Evolutionary conservation across 1,284 basidiomycete genomes (phyloP), one percentile per base, ranked within the genome.

Genomic region (Fomes fomentarius): DNA sequence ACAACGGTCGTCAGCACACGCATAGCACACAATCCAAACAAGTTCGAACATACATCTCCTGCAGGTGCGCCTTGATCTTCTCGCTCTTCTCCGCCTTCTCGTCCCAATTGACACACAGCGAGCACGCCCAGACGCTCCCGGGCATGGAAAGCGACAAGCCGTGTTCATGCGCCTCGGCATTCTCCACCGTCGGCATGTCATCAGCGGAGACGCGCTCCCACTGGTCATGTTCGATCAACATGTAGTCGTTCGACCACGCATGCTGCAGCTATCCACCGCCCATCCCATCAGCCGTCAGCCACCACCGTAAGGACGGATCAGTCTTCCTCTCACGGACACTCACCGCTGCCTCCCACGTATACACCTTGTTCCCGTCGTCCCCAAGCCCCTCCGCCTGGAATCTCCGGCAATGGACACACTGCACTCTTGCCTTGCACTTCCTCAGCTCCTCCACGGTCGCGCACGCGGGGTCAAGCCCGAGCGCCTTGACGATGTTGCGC

Each of bases 391-490:
- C n/a, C 12, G 2, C 19, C 24, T 47, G 8, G 25, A 22, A 24
- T 33, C 34, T 6, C 14, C n/a, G 11, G n/a, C 33, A 26, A 6
- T 6, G 7, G 28, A 6, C 28, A 30, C 46, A 47, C 15, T 35
- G 46, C 24, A 52, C 19, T 19, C 43, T 26, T n/a, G 14, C 37
- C 14, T 43, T 39, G 33, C 45, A 47, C 14, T 12, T 17, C 22
- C 30, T n/a, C 39, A 53, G 31, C 0, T 53, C 39, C 3, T 43
- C 39, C 11, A 42, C 14, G 5, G 51, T 47, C 17, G 51, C 40
- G 1, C 25, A 15, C 33, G 24, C 19, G 10, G 51, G 37, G 17
- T 53, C 51, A 3, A 53, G 45, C 10, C 51, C 51, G 15, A 43
- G 25, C 15, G 44, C 45, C 10, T 26, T 21, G 40, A 53, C 33